These are phyloP conservation scores for Usnea hakonensis DNA, from an alignment of 495 filamentous ascomycete species.

Conservation along the genomic window DNA sequence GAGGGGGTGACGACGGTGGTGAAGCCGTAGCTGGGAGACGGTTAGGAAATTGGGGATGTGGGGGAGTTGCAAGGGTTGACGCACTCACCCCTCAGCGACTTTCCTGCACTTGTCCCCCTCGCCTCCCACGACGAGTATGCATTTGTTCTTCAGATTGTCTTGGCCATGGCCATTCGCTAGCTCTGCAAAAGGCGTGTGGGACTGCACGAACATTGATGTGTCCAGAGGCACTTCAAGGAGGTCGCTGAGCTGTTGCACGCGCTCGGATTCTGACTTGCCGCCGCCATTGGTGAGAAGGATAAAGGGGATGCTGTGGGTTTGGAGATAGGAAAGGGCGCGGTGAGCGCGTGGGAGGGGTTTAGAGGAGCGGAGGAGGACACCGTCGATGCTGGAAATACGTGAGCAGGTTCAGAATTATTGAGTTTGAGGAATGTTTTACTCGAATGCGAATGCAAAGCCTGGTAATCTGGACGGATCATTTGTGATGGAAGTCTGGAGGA, in stretches of 20 bases:
- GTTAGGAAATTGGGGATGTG: neutral
- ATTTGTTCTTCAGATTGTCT: constrained; percentile 45
- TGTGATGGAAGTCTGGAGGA: neutral
- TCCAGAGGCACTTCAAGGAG: constrained; percentile 54
- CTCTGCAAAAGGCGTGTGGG: constrained; percentile 71
- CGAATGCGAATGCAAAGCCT: constrained; percentile 76
- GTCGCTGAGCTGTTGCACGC: constrained; percentile 60
- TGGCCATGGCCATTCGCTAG: constrained; percentile 36
- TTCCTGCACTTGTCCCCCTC: constrained; percentile 64
- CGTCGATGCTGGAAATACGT: constrained; percentile 64
- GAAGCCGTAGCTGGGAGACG: constrained; percentile 63
- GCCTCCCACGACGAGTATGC: constrained; percentile 74
- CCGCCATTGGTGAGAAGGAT: constrained; percentile 87
- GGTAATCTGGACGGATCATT: constrained; percentile 29
- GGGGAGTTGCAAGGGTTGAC: neutral
- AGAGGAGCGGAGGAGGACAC: constrained; percentile 82
- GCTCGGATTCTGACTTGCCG: constrained; percentile 64
- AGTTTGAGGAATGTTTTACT: constrained; percentile 42
- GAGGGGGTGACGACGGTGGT: constrained; percentile 72
- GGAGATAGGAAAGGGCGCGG: constrained; percentile 63
- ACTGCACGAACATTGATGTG: constrained; percentile 65
- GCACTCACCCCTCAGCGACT: constrained; percentile 55
- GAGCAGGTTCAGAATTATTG: constrained; percentile 11
- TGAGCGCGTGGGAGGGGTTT: constrained; percentile 73
- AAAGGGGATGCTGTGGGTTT: constrained; percentile 65